Percentiles rank a stretch among this genome's conserved stretches.
phyloP scores from a whole-genome alignment of 2,329 filamentous ascomycete species.

The Sporothrix pallida region DNA sequence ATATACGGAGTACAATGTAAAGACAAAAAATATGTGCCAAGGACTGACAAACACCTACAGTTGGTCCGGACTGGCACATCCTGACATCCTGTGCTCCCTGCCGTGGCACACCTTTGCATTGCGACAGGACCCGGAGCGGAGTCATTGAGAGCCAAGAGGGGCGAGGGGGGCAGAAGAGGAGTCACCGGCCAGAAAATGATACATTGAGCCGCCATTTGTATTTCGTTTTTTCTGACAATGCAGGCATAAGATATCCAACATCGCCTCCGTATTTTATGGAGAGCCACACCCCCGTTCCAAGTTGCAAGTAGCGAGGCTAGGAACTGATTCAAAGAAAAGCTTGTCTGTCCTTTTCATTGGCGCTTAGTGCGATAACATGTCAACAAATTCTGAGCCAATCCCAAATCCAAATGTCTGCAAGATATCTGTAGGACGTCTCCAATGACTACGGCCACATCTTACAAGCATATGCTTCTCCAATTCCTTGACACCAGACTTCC shows the following conservation, averaged over 20 bases:
- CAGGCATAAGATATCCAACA: neutral
- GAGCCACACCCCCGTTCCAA: neutral
- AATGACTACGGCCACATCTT: neutral
- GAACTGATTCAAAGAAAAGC: neutral
- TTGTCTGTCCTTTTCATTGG: neutral
- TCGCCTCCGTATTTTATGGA: neutral
- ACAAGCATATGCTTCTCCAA: neutral
- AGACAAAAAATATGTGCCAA: neutral
- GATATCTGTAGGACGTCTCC: neutral
- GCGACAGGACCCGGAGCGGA: neutral
- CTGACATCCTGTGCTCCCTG: conserved; percentile 3
- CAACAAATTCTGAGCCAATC: neutral
- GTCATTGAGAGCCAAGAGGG: neutral
- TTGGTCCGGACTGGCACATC: conserved; percentile 12
- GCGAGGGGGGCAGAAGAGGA: neutral
- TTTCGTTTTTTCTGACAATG: neutral
- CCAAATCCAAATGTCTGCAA: too few species aligned
- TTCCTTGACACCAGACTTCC: neutral
- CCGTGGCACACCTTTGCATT: conserved; percentile 7
- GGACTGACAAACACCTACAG: neutral
- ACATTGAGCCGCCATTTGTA: neutral
- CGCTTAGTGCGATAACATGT: neutral
- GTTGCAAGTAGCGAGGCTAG: too few species aligned
- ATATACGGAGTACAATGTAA: too few species aligned
- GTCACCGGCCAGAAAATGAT: neutral